Conservation (phyloP, 139 green algal genomes). For the Auxenochlorella protothecoides region DNA sequence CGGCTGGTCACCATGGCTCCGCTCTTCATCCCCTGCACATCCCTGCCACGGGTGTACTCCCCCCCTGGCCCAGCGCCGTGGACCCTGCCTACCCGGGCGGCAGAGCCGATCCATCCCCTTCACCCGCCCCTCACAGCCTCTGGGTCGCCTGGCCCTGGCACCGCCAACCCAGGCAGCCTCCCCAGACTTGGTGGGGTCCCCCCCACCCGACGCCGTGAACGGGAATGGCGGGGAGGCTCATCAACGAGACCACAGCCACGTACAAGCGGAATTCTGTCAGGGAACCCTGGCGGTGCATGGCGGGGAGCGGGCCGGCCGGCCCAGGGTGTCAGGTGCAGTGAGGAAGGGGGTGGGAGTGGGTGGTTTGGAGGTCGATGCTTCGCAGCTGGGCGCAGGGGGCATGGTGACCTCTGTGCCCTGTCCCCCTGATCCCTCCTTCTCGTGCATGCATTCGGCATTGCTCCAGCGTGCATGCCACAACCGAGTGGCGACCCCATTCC, state of each 20-base stretch:
- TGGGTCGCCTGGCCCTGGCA: not conserved
- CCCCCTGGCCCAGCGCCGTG: constrained; percentile 1
- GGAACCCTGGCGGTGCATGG: constrained; percentile 47
- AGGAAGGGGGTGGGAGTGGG: too few relatives aligned
- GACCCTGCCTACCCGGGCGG: constrained; percentile 3
- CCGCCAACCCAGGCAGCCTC: too few relatives aligned
- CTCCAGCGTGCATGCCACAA: too few relatives aligned
- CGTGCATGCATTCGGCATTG: too few relatives aligned
- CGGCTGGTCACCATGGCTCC: too few relatives aligned
- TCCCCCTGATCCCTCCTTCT: too few relatives aligned
- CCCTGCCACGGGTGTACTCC: constrained; percentile 1
- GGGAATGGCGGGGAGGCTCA: not conserved
- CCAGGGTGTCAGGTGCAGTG: constrained; percentile 40
- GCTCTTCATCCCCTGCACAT: too few relatives aligned
- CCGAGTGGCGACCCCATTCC: too few relatives aligned
- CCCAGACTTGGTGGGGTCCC: too few relatives aligned
- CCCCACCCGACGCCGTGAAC: not conserved
- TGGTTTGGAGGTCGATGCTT: too few relatives aligned
- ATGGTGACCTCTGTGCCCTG: too few relatives aligned
- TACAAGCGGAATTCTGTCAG: not conserved
- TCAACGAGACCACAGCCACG: not conserved
- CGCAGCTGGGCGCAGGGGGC: too few relatives aligned
- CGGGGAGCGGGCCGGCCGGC: constrained; percentile 74
- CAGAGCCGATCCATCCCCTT: constrained; percentile 7
- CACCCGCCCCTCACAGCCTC: not conserved